phyloP scores from a whole-genome alignment of 2,329 filamentous ascomycete genomes.

The Colletotrichum plurivorum region DNA sequence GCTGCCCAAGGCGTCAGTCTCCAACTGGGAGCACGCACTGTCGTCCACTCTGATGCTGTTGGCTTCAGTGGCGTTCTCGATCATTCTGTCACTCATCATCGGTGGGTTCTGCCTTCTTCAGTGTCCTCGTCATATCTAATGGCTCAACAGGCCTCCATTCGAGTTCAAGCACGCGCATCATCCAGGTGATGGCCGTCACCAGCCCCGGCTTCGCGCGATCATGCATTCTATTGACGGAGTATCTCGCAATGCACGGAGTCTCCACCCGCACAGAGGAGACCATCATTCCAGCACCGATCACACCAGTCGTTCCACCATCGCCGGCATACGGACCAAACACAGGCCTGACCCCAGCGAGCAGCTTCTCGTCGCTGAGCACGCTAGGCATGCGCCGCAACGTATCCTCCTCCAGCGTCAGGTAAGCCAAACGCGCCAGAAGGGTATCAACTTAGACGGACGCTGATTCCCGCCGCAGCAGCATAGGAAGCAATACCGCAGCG shows the following conservation, averaged over 20 bases:
- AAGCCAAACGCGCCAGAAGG: not conserved
- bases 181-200: not conserved
- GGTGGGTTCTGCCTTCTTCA: not conserved
- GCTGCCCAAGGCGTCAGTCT: not conserved
- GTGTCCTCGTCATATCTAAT: not conserved
- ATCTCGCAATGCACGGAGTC: slow-evolving; percentile 25
- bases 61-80: slow-evolving; percentile 39
- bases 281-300: too few relatives aligned
- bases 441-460: too few relatives aligned
- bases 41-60: slow-evolving; percentile 40
- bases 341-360: slow-evolving; percentile 27
- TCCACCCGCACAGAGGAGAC: not conserved
- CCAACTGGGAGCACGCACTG: slow-evolving; percentile 35
- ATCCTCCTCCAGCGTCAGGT: slow-evolving; percentile 33
- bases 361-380: slow-evolving; percentile 30
- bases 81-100: slow-evolving; percentile 33
- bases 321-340: slow-evolving; percentile 4
- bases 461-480: slow-evolving; percentile 18
- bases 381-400: slow-evolving; percentile 20
- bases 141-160: slow-evolving; percentile 11
- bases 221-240: slow-evolving; percentile 20
- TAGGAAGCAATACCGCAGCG: not conserved
- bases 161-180: not conserved
- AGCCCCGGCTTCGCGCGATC: slow-evolving; percentile 25
- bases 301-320: not conserved